Percentiles rank a stretch among this genome's conserved stretches.
Conservation (phyloP, 805 yeast genomes). For the Cyberlindnera suaveolens region DNA sequence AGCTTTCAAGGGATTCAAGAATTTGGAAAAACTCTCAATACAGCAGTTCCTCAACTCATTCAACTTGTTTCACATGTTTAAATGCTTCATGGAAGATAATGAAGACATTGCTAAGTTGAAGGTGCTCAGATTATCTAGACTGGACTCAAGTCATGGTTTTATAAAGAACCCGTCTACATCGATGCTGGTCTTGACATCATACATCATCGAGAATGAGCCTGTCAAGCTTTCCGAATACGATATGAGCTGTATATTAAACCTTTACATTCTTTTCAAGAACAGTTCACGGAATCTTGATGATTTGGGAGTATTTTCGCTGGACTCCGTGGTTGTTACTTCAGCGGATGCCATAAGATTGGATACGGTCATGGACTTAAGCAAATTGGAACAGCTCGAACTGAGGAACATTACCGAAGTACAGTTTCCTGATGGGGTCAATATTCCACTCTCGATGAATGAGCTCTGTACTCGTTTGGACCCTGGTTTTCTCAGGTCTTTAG, state of each 20-base stretch:
- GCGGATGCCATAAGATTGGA: conserved; percentile 12
- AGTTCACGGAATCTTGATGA: conserved; percentile 1
- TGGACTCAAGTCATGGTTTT: conserved; percentile 10
- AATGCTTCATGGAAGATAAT: conserved; percentile 9
- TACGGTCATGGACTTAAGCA: conserved; percentile 4
- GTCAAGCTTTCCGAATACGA: conserved; percentile 15
- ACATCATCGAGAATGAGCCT: conserved; percentile 12
- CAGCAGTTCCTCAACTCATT: conserved; percentile 29
- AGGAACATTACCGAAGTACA: conserved; percentile 33
- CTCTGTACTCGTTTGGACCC: conserved; percentile 10
- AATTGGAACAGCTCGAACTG: conserved; percentile 27
- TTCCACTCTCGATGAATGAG: conserved; percentile 9
- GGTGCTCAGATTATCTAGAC: conserved; percentile 11
- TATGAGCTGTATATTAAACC: conserved; percentile 6
- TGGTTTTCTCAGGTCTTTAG: conserved; percentile 25
- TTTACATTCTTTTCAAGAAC: conserved; percentile 8
- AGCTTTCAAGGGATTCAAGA: conserved; percentile 21
- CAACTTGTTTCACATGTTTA: conserved; percentile 20
- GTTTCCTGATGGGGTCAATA: conserved; percentile 10
- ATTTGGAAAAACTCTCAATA: conserved; percentile 28
- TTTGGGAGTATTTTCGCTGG: conserved; percentile 9
- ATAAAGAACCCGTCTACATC: conserved; percentile 12
- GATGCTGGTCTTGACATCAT: conserved; percentile 16
- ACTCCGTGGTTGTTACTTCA: conserved; percentile 12
- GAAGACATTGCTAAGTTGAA: conserved; percentile 7